Evolutionary conservation across 2,329 filamentous ascomycete genomes (phyloP).

Genomic region (Pyricularia sp.): DNA sequence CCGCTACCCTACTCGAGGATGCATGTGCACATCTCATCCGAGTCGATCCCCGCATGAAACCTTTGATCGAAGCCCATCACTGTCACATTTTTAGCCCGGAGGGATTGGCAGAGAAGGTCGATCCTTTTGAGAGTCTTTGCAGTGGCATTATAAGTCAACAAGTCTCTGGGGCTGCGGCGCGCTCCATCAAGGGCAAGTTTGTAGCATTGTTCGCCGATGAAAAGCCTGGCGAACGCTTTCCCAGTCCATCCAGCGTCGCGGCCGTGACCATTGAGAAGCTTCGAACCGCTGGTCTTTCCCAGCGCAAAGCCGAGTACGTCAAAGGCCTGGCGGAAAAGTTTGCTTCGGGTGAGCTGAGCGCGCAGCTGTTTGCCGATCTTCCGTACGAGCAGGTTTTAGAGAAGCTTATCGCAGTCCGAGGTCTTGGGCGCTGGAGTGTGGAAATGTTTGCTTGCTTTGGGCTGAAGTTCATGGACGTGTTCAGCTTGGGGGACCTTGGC

Average conservation of each 20-base stretch:
- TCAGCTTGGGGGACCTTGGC: constrained; percentile 83
- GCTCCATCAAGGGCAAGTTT: constrained; percentile 81
- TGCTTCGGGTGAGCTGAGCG: constrained; percentile 60
- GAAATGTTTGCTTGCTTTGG: constrained; percentile 98
- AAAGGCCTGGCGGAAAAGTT: constrained; percentile 80
- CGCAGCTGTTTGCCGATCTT: constrained; percentile 65
- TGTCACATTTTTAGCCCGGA: constrained; percentile 75
- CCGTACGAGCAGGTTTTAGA: constrained; percentile 80
- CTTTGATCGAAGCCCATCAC: constrained; percentile 62
- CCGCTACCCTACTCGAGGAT: constrained; percentile 62
- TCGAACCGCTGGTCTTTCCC: constrained; percentile 78
- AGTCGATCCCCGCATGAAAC: constrained; percentile 62
- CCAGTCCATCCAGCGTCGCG: constrained; percentile 65
- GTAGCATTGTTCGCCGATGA: constrained; percentile 53
- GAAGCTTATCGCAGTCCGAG: constrained; percentile 75
- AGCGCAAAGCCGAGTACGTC: constrained; percentile 94
- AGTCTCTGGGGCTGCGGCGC: constrained; percentile 86
- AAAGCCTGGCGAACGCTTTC: constrained; percentile 41
- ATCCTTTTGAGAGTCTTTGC: constrained; percentile 76
- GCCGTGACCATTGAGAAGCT: constrained; percentile 54
- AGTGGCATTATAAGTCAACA: constrained; percentile 94
- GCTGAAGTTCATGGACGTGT: constrained; percentile 91
- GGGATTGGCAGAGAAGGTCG: constrained; percentile 73
- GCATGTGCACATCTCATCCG: constrained; percentile 66
- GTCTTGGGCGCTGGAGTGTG: constrained; percentile 82